phyloP scores from a whole-genome alignment of 148 eudicot species.

The Suaeda aralocaspica region DNA sequence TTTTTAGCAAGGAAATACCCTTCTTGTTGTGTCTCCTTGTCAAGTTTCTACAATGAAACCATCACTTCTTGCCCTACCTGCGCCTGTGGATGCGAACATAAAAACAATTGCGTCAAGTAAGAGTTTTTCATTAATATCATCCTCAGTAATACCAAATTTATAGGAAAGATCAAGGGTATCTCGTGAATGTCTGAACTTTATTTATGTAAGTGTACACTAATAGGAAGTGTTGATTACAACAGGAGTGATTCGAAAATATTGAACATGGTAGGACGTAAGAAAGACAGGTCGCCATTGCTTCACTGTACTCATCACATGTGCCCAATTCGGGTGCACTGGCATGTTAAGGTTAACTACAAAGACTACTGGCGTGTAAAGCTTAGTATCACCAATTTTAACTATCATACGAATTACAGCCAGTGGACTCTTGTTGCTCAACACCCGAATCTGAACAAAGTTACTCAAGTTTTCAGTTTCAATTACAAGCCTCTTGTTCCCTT shows the following conservation, averaged over 20 bases:
- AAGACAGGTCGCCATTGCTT: conserved; percentile 57
- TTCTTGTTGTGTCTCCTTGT: conserved; percentile 75
- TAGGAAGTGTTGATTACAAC: not conserved
- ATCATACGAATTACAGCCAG: conserved; percentile 63
- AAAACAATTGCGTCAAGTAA: conserved; percentile 70
- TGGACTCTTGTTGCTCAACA: conserved; percentile 88
- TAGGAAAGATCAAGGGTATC: too few relatives aligned
- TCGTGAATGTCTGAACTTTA: not conserved
- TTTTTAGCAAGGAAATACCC: conserved; percentile 80
- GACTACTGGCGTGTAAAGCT: conserved; percentile 88
- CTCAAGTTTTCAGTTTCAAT: conserved; percentile 87
- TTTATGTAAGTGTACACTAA: not conserved
- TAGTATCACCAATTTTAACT: conserved; percentile 80
- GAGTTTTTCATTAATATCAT: conserved; percentile 5
- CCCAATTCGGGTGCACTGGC: conserved; percentile 92
- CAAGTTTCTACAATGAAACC: conserved; percentile 85
- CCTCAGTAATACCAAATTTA: too few relatives aligned
- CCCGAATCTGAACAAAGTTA: conserved; percentile 86
- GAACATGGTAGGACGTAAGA: conserved; percentile 50
- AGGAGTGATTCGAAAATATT: conserved; percentile 73
- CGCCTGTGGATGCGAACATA: conserved; percentile 84
- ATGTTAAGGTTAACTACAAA: conserved; percentile 76
- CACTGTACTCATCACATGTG: conserved; percentile 94
- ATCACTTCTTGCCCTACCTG: conserved; percentile 82
- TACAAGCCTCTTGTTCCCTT: conserved; percentile 84